Evolutionary conservation across 2,329 filamentous ascomycete genomes (phyloP), one percentile per base, ranked within the genome.

Genomic region (Fulvia fulva): DNA sequence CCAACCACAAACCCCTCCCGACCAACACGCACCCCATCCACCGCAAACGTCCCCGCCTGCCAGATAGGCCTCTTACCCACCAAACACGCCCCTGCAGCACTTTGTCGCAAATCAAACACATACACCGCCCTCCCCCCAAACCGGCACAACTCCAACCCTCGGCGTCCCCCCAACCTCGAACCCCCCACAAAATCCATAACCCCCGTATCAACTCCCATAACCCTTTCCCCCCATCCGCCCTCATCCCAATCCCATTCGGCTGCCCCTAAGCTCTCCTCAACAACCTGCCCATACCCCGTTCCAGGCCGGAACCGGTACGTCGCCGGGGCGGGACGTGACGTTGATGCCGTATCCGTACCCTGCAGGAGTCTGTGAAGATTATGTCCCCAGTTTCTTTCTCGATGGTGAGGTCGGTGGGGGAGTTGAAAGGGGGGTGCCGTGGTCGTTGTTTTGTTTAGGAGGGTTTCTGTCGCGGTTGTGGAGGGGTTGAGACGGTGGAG

Each of bases 381-480:
- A 81, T 70, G 53, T 80, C 75, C 45, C 76, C 77, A 1, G 74
- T 75, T 11, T 68, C 65, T 14, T 6, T 14, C 28, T 77, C 73
- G 50, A 78, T 73, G 50, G 73, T 70, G 6, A 75, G 67, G 57
- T 80, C 78, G 65, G 79, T 76, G 53, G 77, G 64, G 23, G 69
- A 71, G 60, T 71, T 74, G 63, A 79, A n/a, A n/a, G 74, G 66
- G 77, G 76, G 64, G 74, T 74, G 30, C 78, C 78, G 50, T 75
- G 76, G 68, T 75, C 80, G 63, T 75, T 78, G 61, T 77, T 80
- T 75, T 78, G 61, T 77, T 80, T n/a, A 81, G 53, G 9, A 81
- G 66, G 5, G 68, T 70, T 5, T 68, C 68, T 1, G 76, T 74
- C 12, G 70, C 62, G 63, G 75, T 75, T 1, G 78, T 80, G 6